Evolutionary conservation across 1,284 basidiomycete species (phyloP).

Genomic region (Trichosporon sp.): DNA sequence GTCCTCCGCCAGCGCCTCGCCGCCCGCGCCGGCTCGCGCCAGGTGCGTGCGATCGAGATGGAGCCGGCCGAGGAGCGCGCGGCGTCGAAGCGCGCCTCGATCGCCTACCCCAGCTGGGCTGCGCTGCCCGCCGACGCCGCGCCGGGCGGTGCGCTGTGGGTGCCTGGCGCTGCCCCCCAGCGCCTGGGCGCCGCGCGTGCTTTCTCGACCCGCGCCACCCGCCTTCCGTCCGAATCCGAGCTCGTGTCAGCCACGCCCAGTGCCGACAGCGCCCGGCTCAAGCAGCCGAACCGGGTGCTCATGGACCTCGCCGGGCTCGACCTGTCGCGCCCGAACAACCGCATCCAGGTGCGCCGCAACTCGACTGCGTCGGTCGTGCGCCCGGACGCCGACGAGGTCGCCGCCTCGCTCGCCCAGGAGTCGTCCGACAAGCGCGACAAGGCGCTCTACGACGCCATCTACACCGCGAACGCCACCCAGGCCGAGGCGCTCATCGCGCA

Average conservation of each 20-base stretch:
- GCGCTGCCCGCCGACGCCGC: conserved; percentile 17
- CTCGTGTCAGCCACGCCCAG: conserved; percentile 12
- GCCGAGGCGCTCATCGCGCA: conserved; percentile 21
- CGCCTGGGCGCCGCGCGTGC: conserved; percentile 23
- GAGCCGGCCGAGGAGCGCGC: conserved; percentile 10
- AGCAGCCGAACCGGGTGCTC: conserved; percentile 34
- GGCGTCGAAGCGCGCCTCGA: conserved; percentile 6
- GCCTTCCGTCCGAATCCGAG: not conserved
- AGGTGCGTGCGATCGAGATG: conserved; percentile 26
- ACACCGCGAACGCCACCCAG: not conserved
- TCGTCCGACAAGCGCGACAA: conserved; percentile 5
- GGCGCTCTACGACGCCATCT: conserved; percentile 6
- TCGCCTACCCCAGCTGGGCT: conserved; percentile 20
- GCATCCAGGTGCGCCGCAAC: conserved; percentile 29
- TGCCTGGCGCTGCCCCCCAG: conserved; percentile 15
- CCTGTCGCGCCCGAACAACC: conserved; percentile 20
- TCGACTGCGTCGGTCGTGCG: conserved; percentile 29
- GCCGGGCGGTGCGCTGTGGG: conserved; percentile 17
- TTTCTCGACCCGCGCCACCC: conserved; percentile 25
- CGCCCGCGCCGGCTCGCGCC: conserved; percentile 25
- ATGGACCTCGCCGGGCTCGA: conserved; percentile 45
- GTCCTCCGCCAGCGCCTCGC: conserved; percentile 15
- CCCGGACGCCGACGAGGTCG: conserved; percentile 10
- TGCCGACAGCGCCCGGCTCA: conserved; percentile 20
- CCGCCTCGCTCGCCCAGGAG: not conserved